Evolutionary conservation across 2,329 filamentous ascomycete species (phyloP).

Genomic region (Talaromyces atroroseus): DNA sequence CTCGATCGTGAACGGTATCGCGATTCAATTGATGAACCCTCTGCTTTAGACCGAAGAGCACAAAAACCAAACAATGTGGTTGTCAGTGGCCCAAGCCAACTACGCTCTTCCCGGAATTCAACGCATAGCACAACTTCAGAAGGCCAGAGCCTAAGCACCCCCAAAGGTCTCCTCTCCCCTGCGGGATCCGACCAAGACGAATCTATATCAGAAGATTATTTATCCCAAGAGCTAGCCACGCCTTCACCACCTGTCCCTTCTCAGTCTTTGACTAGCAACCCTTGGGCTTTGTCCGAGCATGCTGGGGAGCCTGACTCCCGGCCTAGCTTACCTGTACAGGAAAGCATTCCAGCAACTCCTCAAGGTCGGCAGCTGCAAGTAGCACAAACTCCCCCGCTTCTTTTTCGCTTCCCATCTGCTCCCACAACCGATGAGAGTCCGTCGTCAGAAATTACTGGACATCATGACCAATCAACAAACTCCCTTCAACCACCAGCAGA

Average conservation of each 20-base stretch:
- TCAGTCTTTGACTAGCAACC: constrained; percentile 32
- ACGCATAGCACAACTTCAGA: constrained; percentile 28
- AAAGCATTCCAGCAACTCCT: constrained; percentile 20
- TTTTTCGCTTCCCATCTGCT: constrained; percentile 36
- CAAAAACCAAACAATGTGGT: constrained; percentile 17
- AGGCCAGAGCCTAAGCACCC: constrained; percentile 29
- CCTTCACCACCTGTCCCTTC: constrained; percentile 26
- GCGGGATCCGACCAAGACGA: constrained; percentile 27
- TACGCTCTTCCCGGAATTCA: constrained; percentile 29
- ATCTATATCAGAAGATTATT: constrained; percentile 29
- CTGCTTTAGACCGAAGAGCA: constrained; percentile 16
- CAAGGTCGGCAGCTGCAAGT: constrained; percentile 17
- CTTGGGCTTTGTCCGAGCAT: constrained; percentile 28
- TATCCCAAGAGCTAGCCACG: constrained; percentile 21
- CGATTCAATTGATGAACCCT: constrained; percentile 29
- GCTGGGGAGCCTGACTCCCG: constrained; percentile 13
- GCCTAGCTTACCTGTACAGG: constrained; percentile 21
- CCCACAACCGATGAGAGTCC: constrained; percentile 26
- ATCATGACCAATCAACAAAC: constrained; percentile 3
- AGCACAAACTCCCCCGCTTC: constrained; percentile 27
- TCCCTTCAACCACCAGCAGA: constrained; percentile 8
- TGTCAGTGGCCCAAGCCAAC: constrained; percentile 15
- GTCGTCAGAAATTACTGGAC: constrained; percentile 14
- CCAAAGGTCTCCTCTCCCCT: constrained; percentile 28
- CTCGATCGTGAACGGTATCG: constrained; percentile 34